phyloP scores from a whole-genome alignment of 1,284 basidiomycete species.

The Sparassis latifolia region DNA sequence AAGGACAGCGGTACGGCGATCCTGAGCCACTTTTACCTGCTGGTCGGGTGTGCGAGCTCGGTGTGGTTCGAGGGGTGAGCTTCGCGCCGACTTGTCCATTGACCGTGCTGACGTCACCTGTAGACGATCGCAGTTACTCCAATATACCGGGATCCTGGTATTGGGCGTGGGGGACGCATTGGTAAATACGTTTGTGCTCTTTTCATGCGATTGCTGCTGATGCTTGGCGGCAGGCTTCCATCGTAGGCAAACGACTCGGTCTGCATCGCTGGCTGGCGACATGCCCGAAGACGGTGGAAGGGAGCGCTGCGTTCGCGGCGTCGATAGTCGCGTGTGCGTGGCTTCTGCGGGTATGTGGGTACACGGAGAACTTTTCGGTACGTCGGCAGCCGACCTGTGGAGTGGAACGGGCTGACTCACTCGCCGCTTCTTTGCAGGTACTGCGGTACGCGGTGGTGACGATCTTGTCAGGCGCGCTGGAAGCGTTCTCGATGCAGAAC shows the following conservation, averaged over 20 bases:
- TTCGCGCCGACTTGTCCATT: neutral
- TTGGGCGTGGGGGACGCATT: conserved; percentile 93
- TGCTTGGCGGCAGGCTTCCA: conserved; percentile 61
- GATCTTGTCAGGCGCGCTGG: conserved; percentile 63
- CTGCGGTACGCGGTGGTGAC: conserved; percentile 53
- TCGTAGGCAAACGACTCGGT: conserved; percentile 84
- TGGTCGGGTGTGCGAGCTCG: conserved; percentile 91
- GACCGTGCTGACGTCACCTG: conserved; percentile 3
- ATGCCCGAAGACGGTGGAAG: conserved; percentile 88
- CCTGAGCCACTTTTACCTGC: conserved; percentile 93
- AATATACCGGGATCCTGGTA: conserved; percentile 87
- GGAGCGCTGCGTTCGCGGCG: conserved; percentile 74
- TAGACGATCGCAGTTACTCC: conserved; percentile 66
- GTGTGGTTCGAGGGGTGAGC: conserved; percentile 93
- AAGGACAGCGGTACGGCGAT: conserved; percentile 97
- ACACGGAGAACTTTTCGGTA: conserved; percentile 72
- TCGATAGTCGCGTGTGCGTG: conserved; percentile 71
- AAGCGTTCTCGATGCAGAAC: conserved; percentile 88
- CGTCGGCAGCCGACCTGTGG: conserved; percentile 10
- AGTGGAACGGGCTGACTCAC: conserved; percentile 1
- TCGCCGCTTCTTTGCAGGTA: conserved; percentile 31
- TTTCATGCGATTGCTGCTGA: neutral
- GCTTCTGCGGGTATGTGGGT: conserved; percentile 63
- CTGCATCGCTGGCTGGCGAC: conserved; percentile 77
- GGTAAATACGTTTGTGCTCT: conserved; percentile 38